Evolutionary conservation across 768 basidiomycete species (phyloP), one percentile per base, ranked within the genome.

Genomic region (Boletus reticuloceps): DNA sequence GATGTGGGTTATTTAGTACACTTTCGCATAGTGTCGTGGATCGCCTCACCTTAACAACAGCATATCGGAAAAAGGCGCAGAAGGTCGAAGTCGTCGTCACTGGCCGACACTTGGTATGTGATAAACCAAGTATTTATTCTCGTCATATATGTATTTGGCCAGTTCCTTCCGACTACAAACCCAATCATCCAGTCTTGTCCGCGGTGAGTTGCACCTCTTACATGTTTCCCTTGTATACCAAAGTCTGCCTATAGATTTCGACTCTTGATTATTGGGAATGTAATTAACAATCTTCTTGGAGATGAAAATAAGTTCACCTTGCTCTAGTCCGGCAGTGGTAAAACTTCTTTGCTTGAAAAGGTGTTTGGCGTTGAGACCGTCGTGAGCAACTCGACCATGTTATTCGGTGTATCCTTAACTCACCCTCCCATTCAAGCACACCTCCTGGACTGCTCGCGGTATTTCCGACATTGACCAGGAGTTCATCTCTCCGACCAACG

Each of bases 211-310:
- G 22, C 22, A 32, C 8, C 1, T 6, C 12, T 41, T 6, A 1
- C 17, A 2, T 32, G 4, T 25, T n/a, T 19, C 19, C 11, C 2
- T 31, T 13, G 5, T 20, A 20, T 20, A 20, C 20, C 20, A 20
- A 20, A 20, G 20, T 20, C 20, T 20, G 1, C 13, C 2, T 22
- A 7, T 37, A 63, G 60, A 31, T 63, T 62, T 38, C 49, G 60
- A 19, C 39, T 63, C 17, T 7, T 62, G 32, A 38, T 61, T 1
- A 62, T 61, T 12, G 60, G 60, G 4, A 63, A 62, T 50, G 60
- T 62, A 34, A 51, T 10, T 5, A 20, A 20, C 20, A 20, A 1
- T 42, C 20, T 37, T 20, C 13, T 46, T 9, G 3, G 7, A 19
- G 20, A 8, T 25, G 22, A 2, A 34, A 5, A 41, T 31, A 7